phyloP scores from a whole-genome alignment of 352 stramenopile species.

The Phytophthora sansomeana region DNA sequence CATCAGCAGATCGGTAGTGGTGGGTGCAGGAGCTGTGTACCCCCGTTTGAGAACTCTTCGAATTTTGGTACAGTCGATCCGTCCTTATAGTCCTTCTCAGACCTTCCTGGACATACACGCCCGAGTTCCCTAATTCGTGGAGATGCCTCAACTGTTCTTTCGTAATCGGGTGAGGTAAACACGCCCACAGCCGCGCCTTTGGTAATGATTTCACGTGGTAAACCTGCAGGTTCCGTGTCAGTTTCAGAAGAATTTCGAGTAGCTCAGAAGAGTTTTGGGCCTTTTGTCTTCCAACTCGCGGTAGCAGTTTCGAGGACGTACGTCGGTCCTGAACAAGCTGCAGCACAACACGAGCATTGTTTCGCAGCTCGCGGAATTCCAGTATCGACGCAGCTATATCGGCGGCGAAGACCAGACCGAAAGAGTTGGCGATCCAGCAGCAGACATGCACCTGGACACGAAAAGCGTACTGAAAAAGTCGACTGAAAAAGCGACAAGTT shows the following conservation, averaged over 20 bases:
- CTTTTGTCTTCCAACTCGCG: too few species aligned
- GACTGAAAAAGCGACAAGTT: slow-evolving; percentile 23
- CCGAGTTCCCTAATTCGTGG: slow-evolving; percentile 9
- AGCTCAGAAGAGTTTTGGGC: too few species aligned
- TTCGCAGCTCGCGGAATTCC: slow-evolving; percentile 26
- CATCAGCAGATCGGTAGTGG: slow-evolving; percentile 23
- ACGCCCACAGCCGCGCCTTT: slow-evolving; percentile 16
- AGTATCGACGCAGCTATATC: slow-evolving; percentile 15
- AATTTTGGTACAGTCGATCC: not conserved
- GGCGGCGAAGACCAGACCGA: slow-evolving; percentile 23
- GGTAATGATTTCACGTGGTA: slow-evolving; percentile 15
- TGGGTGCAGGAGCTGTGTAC: slow-evolving; percentile 9
- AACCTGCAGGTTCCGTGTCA: slow-evolving; percentile 13
- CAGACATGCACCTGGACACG: slow-evolving; percentile 33
- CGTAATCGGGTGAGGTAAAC: slow-evolving; percentile 10
- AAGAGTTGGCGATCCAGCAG: slow-evolving; percentile 12
- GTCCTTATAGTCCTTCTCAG: not conserved
- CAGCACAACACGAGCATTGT: slow-evolving; percentile 14
- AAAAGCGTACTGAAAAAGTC: slow-evolving; percentile 38
- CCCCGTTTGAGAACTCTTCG: not conserved
- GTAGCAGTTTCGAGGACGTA: not conserved
- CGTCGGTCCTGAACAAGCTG: slow-evolving; percentile 5
- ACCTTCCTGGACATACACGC: slow-evolving; percentile 11
- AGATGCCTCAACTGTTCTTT: slow-evolving; percentile 5
- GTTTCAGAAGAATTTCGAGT: slow-evolving; percentile 14